A percentile compares a stretch with the other conserved stretches of the same genome.
Conservation (phyloP, 2,329 filamentous ascomycete species). For the Fusarium succisae region DNA sequence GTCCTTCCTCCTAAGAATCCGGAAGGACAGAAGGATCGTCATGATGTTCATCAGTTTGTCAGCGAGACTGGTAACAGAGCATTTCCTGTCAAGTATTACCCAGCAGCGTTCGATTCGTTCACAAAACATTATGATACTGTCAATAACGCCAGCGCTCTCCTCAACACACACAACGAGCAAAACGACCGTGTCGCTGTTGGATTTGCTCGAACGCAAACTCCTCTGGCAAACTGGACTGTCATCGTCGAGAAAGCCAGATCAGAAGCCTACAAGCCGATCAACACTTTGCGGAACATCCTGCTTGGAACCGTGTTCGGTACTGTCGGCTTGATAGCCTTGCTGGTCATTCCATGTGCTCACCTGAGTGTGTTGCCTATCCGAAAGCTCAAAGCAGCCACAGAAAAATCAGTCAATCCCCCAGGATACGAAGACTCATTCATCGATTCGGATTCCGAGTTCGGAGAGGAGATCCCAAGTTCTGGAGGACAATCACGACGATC, state of each 20-base stretch:
- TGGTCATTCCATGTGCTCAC: conserved; percentile 83
- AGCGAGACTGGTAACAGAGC: conserved; percentile 55
- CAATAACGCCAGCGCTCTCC: conserved; percentile 74
- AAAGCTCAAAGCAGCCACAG: conserved; percentile 77
- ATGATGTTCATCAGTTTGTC: conserved; percentile 46
- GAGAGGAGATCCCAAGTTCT: conserved; percentile 51
- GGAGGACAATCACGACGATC: conserved; percentile 56
- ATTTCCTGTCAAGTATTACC: conserved; percentile 71
- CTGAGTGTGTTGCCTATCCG: conserved; percentile 83
- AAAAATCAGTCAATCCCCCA: conserved; percentile 75
- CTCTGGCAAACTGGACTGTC: conserved; percentile 82
- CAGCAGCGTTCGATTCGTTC: conserved; percentile 70
- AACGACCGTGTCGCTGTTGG: conserved; percentile 78
- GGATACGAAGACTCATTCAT: conserved; percentile 62
- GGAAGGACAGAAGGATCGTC: conserved; percentile 56
- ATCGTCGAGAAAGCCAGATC: conserved; percentile 78
- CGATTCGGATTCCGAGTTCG: conserved; percentile 56
- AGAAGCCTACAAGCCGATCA: conserved; percentile 82
- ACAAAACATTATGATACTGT: conserved; percentile 57
- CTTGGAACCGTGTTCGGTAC: conserved; percentile 88
- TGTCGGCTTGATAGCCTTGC: conserved; percentile 73
- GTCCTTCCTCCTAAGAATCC: conserved; percentile 64
- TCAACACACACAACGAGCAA: conserved; percentile 79
- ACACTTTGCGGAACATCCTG: conserved; percentile 79
- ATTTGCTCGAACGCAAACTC: conserved; percentile 74